Evolutionary conservation across 192 early-diverging fungal species (phyloP).

Genomic region (Linnemannia zychae): DNA sequence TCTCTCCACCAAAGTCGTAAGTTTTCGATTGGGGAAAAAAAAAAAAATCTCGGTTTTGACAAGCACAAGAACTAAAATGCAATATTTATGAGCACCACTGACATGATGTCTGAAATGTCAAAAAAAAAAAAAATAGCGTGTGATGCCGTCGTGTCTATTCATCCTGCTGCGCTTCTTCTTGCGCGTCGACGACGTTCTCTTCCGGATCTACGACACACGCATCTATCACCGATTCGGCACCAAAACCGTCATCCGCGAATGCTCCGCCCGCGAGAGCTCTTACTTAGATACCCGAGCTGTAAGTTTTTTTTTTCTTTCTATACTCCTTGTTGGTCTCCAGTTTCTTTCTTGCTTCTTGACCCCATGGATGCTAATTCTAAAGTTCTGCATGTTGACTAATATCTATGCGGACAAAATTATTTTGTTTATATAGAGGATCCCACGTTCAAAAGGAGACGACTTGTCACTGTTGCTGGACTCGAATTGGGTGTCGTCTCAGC

Average conservation of each 20-base stretch:
- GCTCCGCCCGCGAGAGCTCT: constrained; percentile 72
- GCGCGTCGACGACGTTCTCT: constrained; percentile 94
- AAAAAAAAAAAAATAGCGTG: constrained; percentile 67
- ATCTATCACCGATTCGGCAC: constrained; percentile 90
- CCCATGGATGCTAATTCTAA: neutral
- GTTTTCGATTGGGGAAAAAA: constrained; percentile 7
- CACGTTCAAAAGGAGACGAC: constrained; percentile 61
- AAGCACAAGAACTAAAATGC: no score
- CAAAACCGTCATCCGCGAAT: constrained; percentile 75
- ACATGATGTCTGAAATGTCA: no score
- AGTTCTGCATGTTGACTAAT: constrained; percentile 16
- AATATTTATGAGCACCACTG: no score
- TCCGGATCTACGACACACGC: constrained; percentile 91
- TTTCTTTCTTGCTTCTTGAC: neutral
- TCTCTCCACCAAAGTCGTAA: constrained; percentile 82
- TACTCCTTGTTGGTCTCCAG: neutral
- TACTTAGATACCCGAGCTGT: constrained; percentile 73
- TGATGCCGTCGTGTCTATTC: constrained; percentile 95
- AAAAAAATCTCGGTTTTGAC: no score
- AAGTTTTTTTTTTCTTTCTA: constrained; percentile 29
- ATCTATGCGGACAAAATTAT: neutral
- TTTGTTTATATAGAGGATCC: constrained; percentile 41
- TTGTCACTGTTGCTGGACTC: constrained; percentile 68
- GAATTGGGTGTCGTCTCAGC: constrained; percentile 69
- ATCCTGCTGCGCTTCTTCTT: constrained; percentile 90